These are phyloP conservation scores for Trypanosoma congolense DNA, from an alignment of 208 protist species.

Conservation along the genomic window DNA sequence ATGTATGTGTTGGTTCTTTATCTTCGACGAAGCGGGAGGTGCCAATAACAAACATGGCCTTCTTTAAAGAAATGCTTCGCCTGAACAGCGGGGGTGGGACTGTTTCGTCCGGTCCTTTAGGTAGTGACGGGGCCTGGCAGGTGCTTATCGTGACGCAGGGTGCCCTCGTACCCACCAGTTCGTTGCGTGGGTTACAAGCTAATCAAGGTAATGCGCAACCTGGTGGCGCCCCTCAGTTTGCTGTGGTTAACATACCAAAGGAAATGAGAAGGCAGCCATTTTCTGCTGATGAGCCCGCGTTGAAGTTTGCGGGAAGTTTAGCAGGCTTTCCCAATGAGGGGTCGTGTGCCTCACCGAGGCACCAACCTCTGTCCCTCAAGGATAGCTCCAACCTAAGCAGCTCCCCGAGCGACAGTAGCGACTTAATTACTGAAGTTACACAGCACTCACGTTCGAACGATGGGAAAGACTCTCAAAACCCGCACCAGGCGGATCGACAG, in stretches of 20 bases:
- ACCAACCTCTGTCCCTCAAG: too few relatives aligned
- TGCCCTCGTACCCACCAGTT: conserved; percentile 26
- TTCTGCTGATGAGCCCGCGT: background rate
- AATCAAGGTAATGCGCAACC: background rate
- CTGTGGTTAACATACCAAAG: background rate
- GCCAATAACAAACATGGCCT: conserved; percentile 14
- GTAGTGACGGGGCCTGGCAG: background rate
- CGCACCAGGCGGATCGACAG: too few relatives aligned
- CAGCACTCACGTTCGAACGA: too few relatives aligned
- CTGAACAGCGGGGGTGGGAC: background rate
- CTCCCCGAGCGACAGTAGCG: too few relatives aligned
- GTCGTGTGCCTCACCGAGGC: too few relatives aligned
- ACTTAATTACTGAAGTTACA: too few relatives aligned
- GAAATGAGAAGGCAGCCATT: background rate
- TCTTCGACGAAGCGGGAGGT: conserved; percentile 2
- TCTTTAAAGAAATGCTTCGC: conserved; percentile 17
- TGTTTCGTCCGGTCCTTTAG: background rate
- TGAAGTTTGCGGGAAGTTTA: background rate
- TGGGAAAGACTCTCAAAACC: too few relatives aligned
- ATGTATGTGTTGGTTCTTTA: conserved; percentile 27
- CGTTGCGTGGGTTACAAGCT: conserved; percentile 29
- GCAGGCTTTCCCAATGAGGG: background rate
- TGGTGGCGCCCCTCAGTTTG: too few relatives aligned
- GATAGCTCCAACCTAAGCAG: too few relatives aligned
- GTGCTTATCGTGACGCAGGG: conserved; percentile 36